Percentiles rank a stretch among this genome's conserved stretches.
phyloP scores from a whole-genome alignment of 2,329 filamentous ascomycete species.

The Alternaria solani region DNA sequence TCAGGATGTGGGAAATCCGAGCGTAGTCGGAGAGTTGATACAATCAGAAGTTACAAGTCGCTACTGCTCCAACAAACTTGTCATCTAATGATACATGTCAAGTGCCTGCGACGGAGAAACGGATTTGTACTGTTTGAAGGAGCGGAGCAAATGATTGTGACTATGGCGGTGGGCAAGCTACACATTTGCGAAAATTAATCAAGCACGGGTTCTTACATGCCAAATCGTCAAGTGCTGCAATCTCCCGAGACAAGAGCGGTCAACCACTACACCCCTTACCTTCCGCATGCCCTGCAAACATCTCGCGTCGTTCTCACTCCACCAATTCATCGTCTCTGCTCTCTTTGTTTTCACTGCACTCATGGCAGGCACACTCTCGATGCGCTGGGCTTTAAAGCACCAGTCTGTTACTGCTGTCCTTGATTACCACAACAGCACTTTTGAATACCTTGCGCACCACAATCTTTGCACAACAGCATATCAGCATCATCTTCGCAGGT shows the following conservation, averaged over 20 bases:
- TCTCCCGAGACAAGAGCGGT: conserved; percentile 6
- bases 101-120: background rate
- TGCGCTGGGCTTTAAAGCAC: conserved; percentile 1
- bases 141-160: background rate
- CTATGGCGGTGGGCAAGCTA: background rate
- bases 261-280: background rate
- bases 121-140: background rate
- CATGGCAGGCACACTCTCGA: conserved; percentile 19
- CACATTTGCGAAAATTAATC: background rate
- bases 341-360: conserved; percentile 1
- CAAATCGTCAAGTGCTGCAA: conserved; percentile 6
- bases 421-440: conserved; percentile 18
- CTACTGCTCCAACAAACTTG: background rate
- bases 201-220: conserved; percentile 2
- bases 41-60: background rate
- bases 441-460: conserved; percentile 18
- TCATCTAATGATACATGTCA: background rate
- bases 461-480: conserved; percentile 35
- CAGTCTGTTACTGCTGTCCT: background rate
- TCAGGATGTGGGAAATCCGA: conserved; percentile 80
- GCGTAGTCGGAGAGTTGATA: conserved; percentile 25
- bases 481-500: conserved; percentile 30
- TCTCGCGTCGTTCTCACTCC: background rate
- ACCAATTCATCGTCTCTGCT: background rate
- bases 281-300: conserved; percentile 1